Conservation (phyloP, 345 rosid genomes). For the Populus tremula region DNA sequence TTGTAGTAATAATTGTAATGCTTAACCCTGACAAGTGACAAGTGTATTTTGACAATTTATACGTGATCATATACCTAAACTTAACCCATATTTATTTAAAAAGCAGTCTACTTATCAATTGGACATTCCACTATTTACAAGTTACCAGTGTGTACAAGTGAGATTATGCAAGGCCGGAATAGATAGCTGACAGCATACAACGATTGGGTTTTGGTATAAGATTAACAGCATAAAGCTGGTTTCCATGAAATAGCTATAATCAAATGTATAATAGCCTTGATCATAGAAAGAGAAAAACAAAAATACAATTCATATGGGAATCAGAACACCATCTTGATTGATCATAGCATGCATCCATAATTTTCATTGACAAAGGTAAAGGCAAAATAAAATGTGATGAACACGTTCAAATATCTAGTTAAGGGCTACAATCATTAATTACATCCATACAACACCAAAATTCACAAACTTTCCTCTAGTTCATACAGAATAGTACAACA, state of each 20-base stretch:
- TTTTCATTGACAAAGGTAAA: not conserved
- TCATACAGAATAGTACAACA: not conserved
- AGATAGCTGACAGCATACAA: no score
- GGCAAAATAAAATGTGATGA: not conserved
- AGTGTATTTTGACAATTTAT: no score
- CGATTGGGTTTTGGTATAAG: not conserved
- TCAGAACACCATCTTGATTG: not conserved
- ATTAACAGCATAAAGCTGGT: not conserved
- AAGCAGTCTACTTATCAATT: no score
- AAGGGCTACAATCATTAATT: not conserved
- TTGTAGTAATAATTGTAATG: no score
- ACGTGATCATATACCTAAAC: no score
- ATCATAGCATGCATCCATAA: not conserved
- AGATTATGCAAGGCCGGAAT: no score
- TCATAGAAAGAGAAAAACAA: not conserved
- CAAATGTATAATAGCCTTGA: not conserved
- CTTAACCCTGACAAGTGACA: no score
- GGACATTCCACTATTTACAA: no score
- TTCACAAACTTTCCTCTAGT: not conserved
- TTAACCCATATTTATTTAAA: no score
- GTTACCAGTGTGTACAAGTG: no score
- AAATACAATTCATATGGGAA: not conserved
- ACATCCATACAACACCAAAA: conserved; percentile 18
- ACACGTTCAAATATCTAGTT: conserved; percentile 11
- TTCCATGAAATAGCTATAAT: not conserved